Conservation (phyloP, 192 early-diverging fungal genomes). For the Piromyces finnis region DNA sequence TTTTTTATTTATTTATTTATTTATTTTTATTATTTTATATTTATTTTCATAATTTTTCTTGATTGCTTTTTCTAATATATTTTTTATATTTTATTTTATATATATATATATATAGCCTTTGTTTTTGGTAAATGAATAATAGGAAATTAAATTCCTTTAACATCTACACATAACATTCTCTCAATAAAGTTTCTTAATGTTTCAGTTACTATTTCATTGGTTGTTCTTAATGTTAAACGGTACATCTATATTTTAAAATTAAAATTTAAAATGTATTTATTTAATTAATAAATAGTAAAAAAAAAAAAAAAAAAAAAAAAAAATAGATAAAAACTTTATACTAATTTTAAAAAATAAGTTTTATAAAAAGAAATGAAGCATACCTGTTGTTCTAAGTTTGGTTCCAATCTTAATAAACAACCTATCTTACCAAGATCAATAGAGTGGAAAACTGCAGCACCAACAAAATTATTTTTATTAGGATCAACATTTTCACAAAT, state of each 20-base stretch:
- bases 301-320: background rate
- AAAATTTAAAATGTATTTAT: conserved; percentile 5
- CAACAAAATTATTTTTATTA: conserved; percentile 74
- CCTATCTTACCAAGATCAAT: conserved; percentile 67
- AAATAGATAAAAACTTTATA: no score
- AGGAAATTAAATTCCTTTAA: no score
- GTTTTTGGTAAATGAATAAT: no score
- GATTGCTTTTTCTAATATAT: no score
- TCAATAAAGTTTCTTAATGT: conserved; percentile 2
- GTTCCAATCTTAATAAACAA: conserved; percentile 72
- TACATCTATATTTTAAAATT: conserved; percentile 42
- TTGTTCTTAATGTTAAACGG: conserved; percentile 74
- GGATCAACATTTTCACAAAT: conserved; percentile 71
- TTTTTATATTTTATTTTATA: no score
- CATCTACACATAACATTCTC: background rate
- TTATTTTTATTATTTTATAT: no score
- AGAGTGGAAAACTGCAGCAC: conserved; percentile 68
- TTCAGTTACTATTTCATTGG: conserved; percentile 58
- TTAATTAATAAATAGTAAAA: background rate
- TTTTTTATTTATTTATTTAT: no score
- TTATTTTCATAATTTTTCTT: no score
- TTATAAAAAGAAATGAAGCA: no score
- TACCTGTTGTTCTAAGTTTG: conserved; percentile 7
- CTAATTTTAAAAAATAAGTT: no score
- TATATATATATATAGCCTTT: no score